Evolutionary conservation across 2,329 filamentous ascomycete genomes (phyloP), one percentile per base, ranked within the genome.

Genomic region (Pezicula carpinea): DNA sequence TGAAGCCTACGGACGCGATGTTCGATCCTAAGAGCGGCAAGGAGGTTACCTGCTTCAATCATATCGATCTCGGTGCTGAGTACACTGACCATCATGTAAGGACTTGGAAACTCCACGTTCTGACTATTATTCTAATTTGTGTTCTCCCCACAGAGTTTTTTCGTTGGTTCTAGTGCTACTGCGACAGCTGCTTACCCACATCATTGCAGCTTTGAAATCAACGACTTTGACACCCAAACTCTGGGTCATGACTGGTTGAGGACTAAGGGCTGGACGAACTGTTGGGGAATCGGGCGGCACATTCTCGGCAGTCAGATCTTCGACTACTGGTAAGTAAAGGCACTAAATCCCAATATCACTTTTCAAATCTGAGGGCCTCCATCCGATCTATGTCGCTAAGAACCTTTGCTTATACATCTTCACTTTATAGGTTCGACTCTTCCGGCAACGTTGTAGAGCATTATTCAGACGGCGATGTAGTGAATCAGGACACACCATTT

Each of bases 391-490:
- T n/a, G n/a, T n/a, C n/a, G n/a, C n/a, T n/a, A n/a, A n/a, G n/a
- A n/a, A n/a, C n/a, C n/a, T n/a, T n/a, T n/a, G n/a, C n/a, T n/a
- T n/a, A n/a, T n/a, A n/a, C n/a, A n/a, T n/a, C n/a, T n/a, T 23
- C 22, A 23, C 22, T 23, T 23, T 23, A 35, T 36, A 43, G 42
- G 47, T 77, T 70, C 52, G 69, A 72, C 47, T 51, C 55, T 0
- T 53, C 48, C 13, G 53, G 56, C 0, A 55, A 57, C 33, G 58
- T 57, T 47, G 54, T 64, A 23, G 61, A 64, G 56, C 70, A 73
- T 55, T 77, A 77, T 57, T 68, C 72, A 1, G 74, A 77, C 60
- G 74, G 74, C 0, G 74, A 77, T 62, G 40, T 76, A 43, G 73
- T 77, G 1, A 75, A 75, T 57, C n/a, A 18, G 51, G 70, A 77